These are phyloP conservation scores for Phytophthora foliorum DNA, from an alignment of 352 stramenopile genomes.

Conservation along the genomic window DNA sequence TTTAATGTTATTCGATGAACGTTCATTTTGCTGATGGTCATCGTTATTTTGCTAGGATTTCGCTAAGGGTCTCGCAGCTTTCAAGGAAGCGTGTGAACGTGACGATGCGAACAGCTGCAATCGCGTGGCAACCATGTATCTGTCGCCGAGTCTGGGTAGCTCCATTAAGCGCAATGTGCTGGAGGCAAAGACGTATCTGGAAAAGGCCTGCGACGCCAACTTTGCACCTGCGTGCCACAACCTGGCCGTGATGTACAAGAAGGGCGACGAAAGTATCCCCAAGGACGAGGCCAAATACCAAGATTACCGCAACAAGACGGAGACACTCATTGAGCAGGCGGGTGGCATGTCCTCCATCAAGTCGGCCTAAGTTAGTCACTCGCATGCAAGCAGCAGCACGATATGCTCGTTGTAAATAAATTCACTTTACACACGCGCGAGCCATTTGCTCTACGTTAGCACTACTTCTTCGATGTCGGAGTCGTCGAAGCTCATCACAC, in stretches of 20 bases:
- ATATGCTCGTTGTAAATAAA: not conserved
- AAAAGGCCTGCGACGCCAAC: conserved; percentile 84
- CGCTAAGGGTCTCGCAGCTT: conserved; percentile 68
- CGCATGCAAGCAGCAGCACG: not conserved
- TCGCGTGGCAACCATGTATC: conserved; percentile 80
- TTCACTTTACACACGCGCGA: not conserved
- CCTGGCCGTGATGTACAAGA: conserved; percentile 91
- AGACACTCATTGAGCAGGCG: conserved; percentile 79
- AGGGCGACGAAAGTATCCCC: conserved; percentile 76
- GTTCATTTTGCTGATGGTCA: conserved; percentile 4
- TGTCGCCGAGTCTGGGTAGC: conserved; percentile 47
- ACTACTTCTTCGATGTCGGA: conserved; percentile 72
- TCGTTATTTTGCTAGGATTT: conserved; percentile 47
- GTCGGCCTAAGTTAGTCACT: conserved; percentile 29
- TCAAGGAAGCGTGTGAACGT: conserved; percentile 79
- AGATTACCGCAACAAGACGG: conserved; percentile 81
- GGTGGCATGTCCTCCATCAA: conserved; percentile 65
- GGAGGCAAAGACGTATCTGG: conserved; percentile 74
- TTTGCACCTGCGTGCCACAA: conserved; percentile 91
- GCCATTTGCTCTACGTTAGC: conserved; percentile 36
- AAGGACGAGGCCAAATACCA: conserved; percentile 76
- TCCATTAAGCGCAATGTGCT: conserved; percentile 59
- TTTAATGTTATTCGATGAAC: not conserved
- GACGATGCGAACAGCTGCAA: conserved; percentile 89
- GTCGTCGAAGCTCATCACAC: conserved; percentile 57